Evolutionary conservation across 23 red algal genomes (phyloP).

Genomic region (Agarophyton chilense): DNA sequence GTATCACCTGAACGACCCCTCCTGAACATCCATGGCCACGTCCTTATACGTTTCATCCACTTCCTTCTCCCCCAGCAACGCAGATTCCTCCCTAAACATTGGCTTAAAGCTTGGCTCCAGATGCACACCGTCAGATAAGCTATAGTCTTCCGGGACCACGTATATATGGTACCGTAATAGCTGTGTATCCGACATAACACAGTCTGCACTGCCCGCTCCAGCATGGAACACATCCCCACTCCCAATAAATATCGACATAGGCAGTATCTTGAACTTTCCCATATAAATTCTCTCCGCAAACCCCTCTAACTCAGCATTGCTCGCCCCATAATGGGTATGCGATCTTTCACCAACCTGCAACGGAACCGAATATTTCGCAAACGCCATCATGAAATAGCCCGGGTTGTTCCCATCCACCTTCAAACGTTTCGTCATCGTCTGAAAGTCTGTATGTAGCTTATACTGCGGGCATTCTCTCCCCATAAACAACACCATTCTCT

Average conservation of each 20-base stretch:
- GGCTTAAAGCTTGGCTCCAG: neutral
- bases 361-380: neutral
- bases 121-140: neutral
- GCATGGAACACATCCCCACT: too few relatives aligned
- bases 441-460: too few relatives aligned
- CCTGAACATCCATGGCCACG: neutral
- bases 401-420: too few relatives aligned
- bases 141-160: neutral
- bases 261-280: neutral
- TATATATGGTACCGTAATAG: conserved; percentile 10
- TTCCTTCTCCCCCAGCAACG: neutral
- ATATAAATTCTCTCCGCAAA: neutral
- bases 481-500: too few relatives aligned
- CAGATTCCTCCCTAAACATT: neutral
- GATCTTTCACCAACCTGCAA: neutral
- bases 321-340: neutral
- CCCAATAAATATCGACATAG: too few relatives aligned
- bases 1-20: neutral
- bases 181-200: neutral
- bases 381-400: conserved; percentile 30
- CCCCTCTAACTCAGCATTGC: neutral
- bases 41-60: neutral
- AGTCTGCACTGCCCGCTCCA: neutral
- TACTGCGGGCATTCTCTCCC: too few relatives aligned
- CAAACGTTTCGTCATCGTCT: too few relatives aligned